Base-by-base conservation (phyloP, 306 rosid species). In the Corylus americana region DNA sequence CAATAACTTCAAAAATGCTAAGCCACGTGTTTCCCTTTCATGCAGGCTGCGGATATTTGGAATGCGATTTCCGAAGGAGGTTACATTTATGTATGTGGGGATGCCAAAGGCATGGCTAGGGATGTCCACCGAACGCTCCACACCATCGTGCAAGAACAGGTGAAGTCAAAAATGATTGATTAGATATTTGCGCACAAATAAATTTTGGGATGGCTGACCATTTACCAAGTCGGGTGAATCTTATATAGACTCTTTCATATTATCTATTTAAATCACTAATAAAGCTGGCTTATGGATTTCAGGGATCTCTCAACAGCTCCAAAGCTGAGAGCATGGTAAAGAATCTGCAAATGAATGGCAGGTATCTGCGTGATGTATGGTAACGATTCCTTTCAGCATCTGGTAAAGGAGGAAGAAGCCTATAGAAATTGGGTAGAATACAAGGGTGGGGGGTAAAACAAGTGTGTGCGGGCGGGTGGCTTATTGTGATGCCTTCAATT, bases 21-120 rank as follows among this genome's bases (percentile, higher is more conserved):
- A 79, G 20, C 22, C 3, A 67, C 69, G 37, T 25, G 20, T 27
- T 51, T 79, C 13, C 37, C 55, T 51, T 55, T 22, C 55, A 16
- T 78, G 50, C 93, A 96, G 99, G 98, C 99, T 66, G 86, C 97
- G 5, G 91, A 93, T 20, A 88, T 96, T 77, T 96, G 99, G 99
- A 87, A 80, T 82, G 74, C 87, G 89, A 59, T 93, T 75, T 96
- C 99, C 73, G 75, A 91, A 80, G 99, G 97, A 70, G 98, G 88
- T 76, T 93, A 96, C 55, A 12, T 96, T 18, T 96, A 93, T 47
- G 99, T 96, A 9, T 96, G 99, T 81, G 99, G 99, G 79, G 99
- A 96, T 87, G 99, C 98, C 45, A 96, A 96, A 89, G 98, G 99
- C 83, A 96, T 96, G 99, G 99, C 99, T 71, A 90, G 73, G 81